Evolutionary conservation across 2,329 filamentous ascomycete species (phyloP), one percentile per base, ranked within the genome.

Genomic region (Annulohypoxylon truncatum): DNA sequence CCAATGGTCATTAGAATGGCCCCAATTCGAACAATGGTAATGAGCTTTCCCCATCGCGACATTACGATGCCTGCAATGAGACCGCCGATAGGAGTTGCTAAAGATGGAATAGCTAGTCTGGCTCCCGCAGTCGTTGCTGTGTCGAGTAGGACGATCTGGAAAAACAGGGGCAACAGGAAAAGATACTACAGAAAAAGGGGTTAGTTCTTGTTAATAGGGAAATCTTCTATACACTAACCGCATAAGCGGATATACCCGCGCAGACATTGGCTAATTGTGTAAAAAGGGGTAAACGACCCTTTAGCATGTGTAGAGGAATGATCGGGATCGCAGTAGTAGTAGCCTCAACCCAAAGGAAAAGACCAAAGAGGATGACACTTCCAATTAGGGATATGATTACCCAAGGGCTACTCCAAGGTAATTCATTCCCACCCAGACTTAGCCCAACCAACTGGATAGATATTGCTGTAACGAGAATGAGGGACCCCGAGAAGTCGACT

Each of bases 121-220:
- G 88, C 83, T 0, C 90, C 90, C 0, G 90, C 90, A 12, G 83
- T 82, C 0, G 89, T 88, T 0, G 90, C 86, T 0, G 87, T 87
- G 64, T 91, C 89, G 1, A 87, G 78, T 2, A 90, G 82, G 5
- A 91, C 87, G 0, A 87, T 87, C 70, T 91, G 89, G 74, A 91
- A 92, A 78, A 90, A 92, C 4, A 92, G 79, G 0, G 90, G 90
- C 0, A 90, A 83, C 72, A 90, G 90, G 79, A 92, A 92, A 13
- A 92, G 80, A 68, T 91, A 87, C 82, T 85, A 44, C 3, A 22
- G 1, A 44, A 10, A 10, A 4, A 5, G 76, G 0, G n/a, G 15
- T 33, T 67, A 33, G 62, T 35, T 57, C 9, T 2, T 10, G 13
- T 20, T 12, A 44, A 8, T 13, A 18, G 5, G n/a, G 4, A 4